Conservation (phyloP, 2,329 filamentous ascomycete genomes). For the Rhynchosporium graminicola region DNA sequence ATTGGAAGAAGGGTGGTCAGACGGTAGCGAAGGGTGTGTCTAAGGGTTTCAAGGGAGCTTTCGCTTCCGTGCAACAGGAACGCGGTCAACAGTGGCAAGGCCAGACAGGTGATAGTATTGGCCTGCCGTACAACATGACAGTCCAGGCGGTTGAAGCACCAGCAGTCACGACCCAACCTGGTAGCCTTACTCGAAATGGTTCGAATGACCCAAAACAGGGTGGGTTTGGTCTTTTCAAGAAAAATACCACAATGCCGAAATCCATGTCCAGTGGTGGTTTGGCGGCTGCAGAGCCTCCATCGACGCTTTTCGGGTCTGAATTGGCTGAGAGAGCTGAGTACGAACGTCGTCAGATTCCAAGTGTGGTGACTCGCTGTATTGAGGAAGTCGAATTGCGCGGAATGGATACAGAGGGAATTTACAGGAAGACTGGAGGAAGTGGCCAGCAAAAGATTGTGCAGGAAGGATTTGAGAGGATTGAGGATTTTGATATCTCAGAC, state of each 20-base stretch:
- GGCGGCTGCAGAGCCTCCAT: constrained; percentile 52
- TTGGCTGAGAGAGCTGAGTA: constrained; percentile 81
- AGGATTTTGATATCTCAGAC: constrained; percentile 90
- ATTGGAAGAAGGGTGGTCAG: constrained; percentile 97
- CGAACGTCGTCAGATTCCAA: constrained; percentile 86
- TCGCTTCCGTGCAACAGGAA: constrained; percentile 56
- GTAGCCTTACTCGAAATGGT: constrained; percentile 31
- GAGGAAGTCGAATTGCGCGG: constrained; percentile 94
- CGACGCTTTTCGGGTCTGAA: constrained; percentile 83
- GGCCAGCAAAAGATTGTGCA: constrained; percentile 88
- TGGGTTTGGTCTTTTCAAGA: constrained; percentile 71
- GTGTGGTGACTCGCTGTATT: constrained; percentile 89
- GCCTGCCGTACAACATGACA: constrained; percentile 71
- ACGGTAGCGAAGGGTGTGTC: constrained; percentile 91
- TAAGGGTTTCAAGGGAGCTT: constrained; percentile 91
- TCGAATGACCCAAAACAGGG: constrained; percentile 36
- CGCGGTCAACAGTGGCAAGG: constrained; percentile 52
- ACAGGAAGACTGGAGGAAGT: constrained; percentile 93
- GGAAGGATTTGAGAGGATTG: constrained; percentile 83
- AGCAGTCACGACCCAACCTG: constrained; percentile 31
- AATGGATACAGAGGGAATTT: constrained; percentile 97
- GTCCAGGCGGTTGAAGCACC: constrained; percentile 54
- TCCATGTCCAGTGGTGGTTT: constrained; percentile 48
- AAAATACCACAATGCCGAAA: constrained; percentile 48
- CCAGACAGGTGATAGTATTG: constrained; percentile 63